Conservation (phyloP, 2,329 filamentous ascomycete species). For the Karstenula rhodostoma region DNA sequence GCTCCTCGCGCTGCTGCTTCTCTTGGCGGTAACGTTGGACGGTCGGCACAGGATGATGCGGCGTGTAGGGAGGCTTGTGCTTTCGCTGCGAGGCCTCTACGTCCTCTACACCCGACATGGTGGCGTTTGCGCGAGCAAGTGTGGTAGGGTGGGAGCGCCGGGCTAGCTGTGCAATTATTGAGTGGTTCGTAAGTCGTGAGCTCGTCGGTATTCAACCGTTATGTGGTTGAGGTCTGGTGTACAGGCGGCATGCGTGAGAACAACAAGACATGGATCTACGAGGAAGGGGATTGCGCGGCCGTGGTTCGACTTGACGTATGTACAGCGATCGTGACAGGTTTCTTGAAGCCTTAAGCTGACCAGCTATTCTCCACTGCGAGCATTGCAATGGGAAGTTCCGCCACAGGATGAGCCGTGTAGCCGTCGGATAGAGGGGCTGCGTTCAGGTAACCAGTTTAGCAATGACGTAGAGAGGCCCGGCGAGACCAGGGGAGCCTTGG, state of each 20-base stretch:
- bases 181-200: background rate
- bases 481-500: slow-evolving; percentile 1
- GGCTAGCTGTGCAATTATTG: slow-evolving; percentile 2
- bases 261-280: background rate
- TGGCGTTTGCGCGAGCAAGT: slow-evolving; percentile 4
- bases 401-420: slow-evolving; percentile 8
- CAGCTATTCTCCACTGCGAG: slow-evolving; percentile 3
- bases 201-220: slow-evolving; percentile 1
- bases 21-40: slow-evolving; percentile 57
- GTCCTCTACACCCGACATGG: slow-evolving; percentile 55
- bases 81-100: slow-evolving; percentile 46
- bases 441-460: slow-evolving; percentile 4
- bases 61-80: slow-evolving; percentile 54
- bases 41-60: slow-evolving; percentile 56
- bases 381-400: slow-evolving; percentile 7
- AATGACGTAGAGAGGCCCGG: slow-evolving; percentile 8
- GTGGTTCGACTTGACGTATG: slow-evolving; percentile 13
- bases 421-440: slow-evolving; percentile 8
- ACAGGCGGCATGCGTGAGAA: slow-evolving; percentile 1
- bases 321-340: slow-evolving; percentile 15
- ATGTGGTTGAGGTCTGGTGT: background rate
- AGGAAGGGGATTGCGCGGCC: background rate
- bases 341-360: slow-evolving; percentile 8
- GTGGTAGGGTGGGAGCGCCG: background rate
- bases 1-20: slow-evolving; percentile 52